Base-by-base conservation (phyloP, 139 green algal species). In the Medakamo hakoo region DNA sequence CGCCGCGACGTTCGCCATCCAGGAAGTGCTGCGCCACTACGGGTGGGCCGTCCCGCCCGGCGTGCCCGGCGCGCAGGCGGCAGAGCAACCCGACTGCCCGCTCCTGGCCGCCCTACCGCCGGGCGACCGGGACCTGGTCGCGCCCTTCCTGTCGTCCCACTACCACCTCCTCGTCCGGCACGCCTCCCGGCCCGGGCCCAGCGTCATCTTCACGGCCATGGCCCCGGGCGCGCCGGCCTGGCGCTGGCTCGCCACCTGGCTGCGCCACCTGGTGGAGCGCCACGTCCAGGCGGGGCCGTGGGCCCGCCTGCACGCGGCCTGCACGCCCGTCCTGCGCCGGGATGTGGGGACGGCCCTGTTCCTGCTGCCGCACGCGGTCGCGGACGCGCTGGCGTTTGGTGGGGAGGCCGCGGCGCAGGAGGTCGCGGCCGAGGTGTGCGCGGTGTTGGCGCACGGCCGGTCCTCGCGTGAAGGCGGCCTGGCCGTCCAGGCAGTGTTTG, bases 341-440 rank as follows among this genome's bases (percentile, higher is more conserved):
- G 91, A 97, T 80, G 71, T 86, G 23, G 73, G 79, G 30, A 82
- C 84, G n/a, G 84, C 82, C 63, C 77, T 83, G 29, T 92, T 86
- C 62, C 72, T 96, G 57, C 74, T 96, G 63, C 91, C 90, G 0
- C 85, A 94, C 68, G 67, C 85, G 24, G 76, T 91, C 16, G 75
- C 85, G 27, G 80, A 80, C 20, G 76, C 80, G 21, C 30, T 92
- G 28, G 62, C 69, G 16, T 60, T 62, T 23, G 83, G 78, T 55
- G 49, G 16, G 16, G 49, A 71, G 4, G 63, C 57, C 1, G 75
- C 72, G 2, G 40, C 67, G 0, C 30, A 66, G 24, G 63, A 57
- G 22, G 67, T 73, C 27, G 30, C 57, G 21, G 19, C 26, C 32
- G 70, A 86, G 68, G 64, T 86, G 24, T 75, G 83, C 64, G 71